Evolutionary conservation across 1,284 basidiomycete genomes (phyloP).

Genomic region (Tylopilus sp.): DNA sequence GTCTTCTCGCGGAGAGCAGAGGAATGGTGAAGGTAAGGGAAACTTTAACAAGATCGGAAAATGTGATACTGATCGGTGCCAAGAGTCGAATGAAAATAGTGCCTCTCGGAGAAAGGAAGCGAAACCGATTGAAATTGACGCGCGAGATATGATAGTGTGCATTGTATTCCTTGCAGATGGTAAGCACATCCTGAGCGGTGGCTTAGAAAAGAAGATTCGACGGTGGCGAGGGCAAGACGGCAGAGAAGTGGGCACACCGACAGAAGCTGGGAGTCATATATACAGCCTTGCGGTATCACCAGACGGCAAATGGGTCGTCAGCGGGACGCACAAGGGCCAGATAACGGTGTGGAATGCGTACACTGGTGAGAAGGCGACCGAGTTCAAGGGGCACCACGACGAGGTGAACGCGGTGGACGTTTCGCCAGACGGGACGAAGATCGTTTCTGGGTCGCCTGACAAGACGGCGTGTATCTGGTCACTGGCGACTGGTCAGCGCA

Average conservation of each 20-base stretch:
- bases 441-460: background rate
- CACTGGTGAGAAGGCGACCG: background rate
- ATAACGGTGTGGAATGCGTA: background rate
- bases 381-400: background rate
- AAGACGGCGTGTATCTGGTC: background rate
- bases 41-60: background rate
- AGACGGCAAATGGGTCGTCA: background rate
- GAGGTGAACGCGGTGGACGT: background rate
- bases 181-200: background rate
- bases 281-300: background rate
- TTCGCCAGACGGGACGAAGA: background rate
- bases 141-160: background rate
- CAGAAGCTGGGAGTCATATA: background rate
- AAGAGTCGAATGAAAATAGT: background rate
- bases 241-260: background rate
- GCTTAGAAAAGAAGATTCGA: background rate
- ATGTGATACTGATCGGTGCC: background rate
- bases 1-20: background rate
- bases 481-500: background rate
- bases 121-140: background rate
- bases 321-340: background rate
- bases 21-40: background rate
- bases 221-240: background rate
- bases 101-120: background rate
- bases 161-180: background rate